Conservation (phyloP, 495 filamentous ascomycete genomes). For the Annulohypoxylon bovei region DNA sequence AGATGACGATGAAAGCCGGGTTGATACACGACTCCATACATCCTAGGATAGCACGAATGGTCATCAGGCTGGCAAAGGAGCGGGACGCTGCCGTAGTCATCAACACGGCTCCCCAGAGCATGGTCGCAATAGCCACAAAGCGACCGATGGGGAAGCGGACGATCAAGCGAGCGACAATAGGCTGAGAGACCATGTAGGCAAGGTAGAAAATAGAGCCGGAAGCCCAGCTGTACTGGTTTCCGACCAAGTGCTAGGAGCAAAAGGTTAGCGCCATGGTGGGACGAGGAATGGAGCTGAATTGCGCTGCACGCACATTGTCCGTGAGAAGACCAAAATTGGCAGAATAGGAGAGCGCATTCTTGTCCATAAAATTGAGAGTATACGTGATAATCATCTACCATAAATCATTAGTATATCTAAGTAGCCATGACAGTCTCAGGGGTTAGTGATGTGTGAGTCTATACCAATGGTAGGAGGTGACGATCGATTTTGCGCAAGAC, state of each 20-base stretch:
- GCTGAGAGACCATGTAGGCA: slow-evolving; percentile 63
- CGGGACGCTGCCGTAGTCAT: slow-evolving; percentile 53
- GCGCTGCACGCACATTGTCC: slow-evolving; percentile 22
- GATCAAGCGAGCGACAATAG: slow-evolving; percentile 66
- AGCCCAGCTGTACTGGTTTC: slow-evolving; percentile 64
- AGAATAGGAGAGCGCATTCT: slow-evolving; percentile 65
- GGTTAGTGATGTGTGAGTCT: not conserved
- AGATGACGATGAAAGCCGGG: slow-evolving; percentile 61
- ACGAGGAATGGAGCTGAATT: not conserved
- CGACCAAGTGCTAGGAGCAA: slow-evolving; percentile 52
- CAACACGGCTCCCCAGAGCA: slow-evolving; percentile 56
- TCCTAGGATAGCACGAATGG: slow-evolving; percentile 61
- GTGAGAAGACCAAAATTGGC: slow-evolving; percentile 31
- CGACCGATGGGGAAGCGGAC: slow-evolving; percentile 69
- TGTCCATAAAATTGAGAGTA: slow-evolving; percentile 66
- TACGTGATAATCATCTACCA: slow-evolving; percentile 32
- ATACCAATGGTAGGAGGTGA: slow-evolving; percentile 61
- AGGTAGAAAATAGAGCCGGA: slow-evolving; percentile 63
- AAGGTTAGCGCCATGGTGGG: slow-evolving; percentile 57
- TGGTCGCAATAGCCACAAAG: slow-evolving; percentile 55
- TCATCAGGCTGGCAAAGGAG: slow-evolving; percentile 52
- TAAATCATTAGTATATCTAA: slow-evolving; percentile 24
- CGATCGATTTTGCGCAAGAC: slow-evolving; percentile 65
- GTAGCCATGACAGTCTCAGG: not conserved
- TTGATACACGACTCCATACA: slow-evolving; percentile 60